These are phyloP conservation scores for Fagus sylvatica DNA, from an alignment of 306 rosid genomes.

Conservation along the genomic window DNA sequence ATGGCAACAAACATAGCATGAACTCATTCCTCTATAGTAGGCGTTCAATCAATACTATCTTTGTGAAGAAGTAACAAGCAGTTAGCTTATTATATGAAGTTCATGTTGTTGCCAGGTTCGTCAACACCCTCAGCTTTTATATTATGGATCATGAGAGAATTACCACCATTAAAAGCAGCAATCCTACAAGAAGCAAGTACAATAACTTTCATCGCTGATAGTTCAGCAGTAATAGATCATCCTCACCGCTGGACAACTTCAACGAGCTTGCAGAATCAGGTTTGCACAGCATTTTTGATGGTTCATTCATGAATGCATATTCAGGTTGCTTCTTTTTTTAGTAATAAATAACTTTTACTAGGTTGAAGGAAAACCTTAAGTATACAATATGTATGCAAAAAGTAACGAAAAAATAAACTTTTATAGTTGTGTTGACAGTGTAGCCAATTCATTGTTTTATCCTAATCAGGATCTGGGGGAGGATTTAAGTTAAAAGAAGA, in stretches of 20 bases:
- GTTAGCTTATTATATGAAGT: slow-evolving; percentile 23
- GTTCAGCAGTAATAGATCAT: slow-evolving; percentile 44
- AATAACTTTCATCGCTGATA: slow-evolving; percentile 56
- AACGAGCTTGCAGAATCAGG: slow-evolving; percentile 70
- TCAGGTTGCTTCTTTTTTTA: no score
- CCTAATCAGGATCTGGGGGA: neutral
- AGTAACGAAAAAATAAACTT: neutral
- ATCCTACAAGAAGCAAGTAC: slow-evolving; percentile 55
- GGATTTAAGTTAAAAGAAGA: no score
- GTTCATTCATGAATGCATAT: neutral
- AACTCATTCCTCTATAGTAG: neutral
- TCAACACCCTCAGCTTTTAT: slow-evolving; percentile 77
- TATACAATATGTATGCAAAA: no score
- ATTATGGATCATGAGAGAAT: slow-evolving; percentile 86
- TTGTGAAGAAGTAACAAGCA: slow-evolving; percentile 14
- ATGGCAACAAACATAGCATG: neutral
- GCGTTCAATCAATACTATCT: neutral
- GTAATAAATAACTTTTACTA: no score
- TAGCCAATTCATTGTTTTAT: neutral
- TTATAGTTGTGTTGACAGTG: neutral
- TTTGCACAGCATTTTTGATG: slow-evolving; percentile 11
- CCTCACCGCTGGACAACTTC: slow-evolving; percentile 73
- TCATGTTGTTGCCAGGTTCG: slow-evolving; percentile 58
- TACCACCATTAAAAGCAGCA: slow-evolving; percentile 54
- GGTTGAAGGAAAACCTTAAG: no score